Conservation (phyloP, 495 filamentous ascomycete species). For the Mytilinidion resinicola region DNA sequence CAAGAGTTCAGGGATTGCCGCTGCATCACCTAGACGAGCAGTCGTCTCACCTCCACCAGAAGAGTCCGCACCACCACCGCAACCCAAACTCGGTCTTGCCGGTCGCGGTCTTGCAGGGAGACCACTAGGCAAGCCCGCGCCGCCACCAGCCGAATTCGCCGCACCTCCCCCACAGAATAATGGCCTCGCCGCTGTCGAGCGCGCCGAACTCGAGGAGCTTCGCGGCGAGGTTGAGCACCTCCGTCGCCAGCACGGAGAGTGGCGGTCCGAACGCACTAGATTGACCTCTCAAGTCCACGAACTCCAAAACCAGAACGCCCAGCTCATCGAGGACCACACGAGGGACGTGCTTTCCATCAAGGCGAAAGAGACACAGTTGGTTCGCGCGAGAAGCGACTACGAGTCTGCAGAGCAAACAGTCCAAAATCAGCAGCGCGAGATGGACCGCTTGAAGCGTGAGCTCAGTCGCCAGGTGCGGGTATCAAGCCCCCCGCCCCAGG, state of each 20-base stretch:
- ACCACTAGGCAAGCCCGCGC: constrained; percentile 71
- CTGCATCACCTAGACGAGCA: constrained; percentile 45
- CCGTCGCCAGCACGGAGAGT: constrained; percentile 62
- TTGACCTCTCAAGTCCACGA: constrained; percentile 76
- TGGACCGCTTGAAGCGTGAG: constrained; percentile 88
- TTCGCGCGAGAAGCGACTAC: constrained; percentile 80
- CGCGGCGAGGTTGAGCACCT: constrained; percentile 75
- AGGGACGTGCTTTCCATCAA: constrained; percentile 92
- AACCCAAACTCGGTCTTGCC: constrained; percentile 63
- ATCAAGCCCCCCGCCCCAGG: constrained; percentile 36
- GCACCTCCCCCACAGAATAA: constrained; percentile 31
- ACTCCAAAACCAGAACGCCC: constrained; percentile 89
- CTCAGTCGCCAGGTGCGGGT: constrained; percentile 42
- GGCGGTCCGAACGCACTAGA: constrained; percentile 66
- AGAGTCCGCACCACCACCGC: constrained; percentile 51
- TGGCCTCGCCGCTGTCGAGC: constrained; percentile 65
- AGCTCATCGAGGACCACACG: constrained; percentile 95
- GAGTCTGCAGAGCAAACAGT: constrained; percentile 81
- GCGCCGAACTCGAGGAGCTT: constrained; percentile 84
- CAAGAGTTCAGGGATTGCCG: constrained; percentile 21
- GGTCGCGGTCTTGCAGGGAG: constrained; percentile 78
- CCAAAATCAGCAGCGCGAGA: constrained; percentile 76
- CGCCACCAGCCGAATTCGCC: constrained; percentile 35
- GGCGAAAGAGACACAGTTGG: constrained; percentile 95
- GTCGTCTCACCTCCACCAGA: constrained; percentile 51